Evolutionary conservation across 1,284 basidiomycete species (phyloP).

Genomic region (Tilletia caries): DNA sequence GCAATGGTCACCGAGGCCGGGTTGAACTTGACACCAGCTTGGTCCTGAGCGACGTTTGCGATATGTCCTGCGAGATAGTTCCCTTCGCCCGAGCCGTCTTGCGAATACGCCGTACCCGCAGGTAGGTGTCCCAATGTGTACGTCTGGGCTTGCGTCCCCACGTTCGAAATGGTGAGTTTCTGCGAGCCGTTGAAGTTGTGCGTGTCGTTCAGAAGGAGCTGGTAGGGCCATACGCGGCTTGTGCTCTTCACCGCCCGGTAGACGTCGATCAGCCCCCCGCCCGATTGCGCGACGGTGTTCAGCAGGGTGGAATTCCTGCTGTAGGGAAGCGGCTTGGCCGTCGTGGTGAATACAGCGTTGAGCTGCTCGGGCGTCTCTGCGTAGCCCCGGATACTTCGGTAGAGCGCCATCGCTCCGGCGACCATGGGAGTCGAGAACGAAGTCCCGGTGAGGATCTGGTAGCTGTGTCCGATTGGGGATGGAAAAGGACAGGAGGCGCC

Average conservation of each 20-base stretch:
- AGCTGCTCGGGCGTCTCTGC: slow-evolving; percentile 50
- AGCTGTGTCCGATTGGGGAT: too few relatives aligned
- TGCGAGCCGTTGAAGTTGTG: slow-evolving; percentile 47
- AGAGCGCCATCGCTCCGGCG: slow-evolving; percentile 66
- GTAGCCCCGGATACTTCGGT: slow-evolving; percentile 60
- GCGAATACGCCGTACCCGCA: slow-evolving; percentile 55
- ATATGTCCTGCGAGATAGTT: slow-evolving; percentile 55
- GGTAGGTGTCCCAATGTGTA: slow-evolving; percentile 42
- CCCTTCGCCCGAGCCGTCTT: slow-evolving; percentile 40
- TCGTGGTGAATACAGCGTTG: slow-evolving; percentile 64
- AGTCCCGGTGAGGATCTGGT: slow-evolving; percentile 58
- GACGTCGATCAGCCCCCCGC: slow-evolving; percentile 67
- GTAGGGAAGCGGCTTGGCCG: slow-evolving; percentile 60
- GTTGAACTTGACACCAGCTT: slow-evolving; percentile 58
- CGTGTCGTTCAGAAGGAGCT: slow-evolving; percentile 70
- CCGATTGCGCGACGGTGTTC: slow-evolving; percentile 65
- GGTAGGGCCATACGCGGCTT: slow-evolving; percentile 61
- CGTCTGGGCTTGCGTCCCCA: slow-evolving; percentile 28
- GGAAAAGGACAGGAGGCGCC: not conserved
- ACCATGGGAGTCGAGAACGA: slow-evolving; percentile 57
- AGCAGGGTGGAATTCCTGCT: slow-evolving; percentile 59
- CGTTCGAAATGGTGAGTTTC: slow-evolving; percentile 39
- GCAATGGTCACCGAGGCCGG: slow-evolving; percentile 51
- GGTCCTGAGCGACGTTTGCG: slow-evolving; percentile 59
- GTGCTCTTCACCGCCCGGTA: slow-evolving; percentile 63